phyloP scores from a whole-genome alignment of 2,329 filamentous ascomycete species.

The Monosporascus sp. region DNA sequence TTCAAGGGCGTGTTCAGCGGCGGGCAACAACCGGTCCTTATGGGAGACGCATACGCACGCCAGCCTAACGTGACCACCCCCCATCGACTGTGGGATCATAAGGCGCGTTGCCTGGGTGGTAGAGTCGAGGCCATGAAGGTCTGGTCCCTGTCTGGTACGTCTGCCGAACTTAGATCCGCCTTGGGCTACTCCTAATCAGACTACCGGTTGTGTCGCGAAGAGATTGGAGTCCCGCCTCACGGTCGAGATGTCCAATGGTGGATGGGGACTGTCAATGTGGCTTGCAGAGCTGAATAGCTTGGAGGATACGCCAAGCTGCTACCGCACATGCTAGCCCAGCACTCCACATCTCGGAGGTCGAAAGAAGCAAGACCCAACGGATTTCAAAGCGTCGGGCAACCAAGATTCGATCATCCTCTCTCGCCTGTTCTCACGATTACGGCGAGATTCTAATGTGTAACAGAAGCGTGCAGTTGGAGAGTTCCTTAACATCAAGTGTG shows the following conservation, averaged over 20 bases:
- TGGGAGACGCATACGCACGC: not conserved
- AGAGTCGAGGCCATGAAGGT: slow-evolving; percentile 3
- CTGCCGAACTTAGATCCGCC: slow-evolving; percentile 1
- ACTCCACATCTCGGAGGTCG: slow-evolving; percentile 1
- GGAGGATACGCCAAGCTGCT: slow-evolving; percentile 19
- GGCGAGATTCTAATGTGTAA: too few relatives aligned
- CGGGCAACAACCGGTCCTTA: not conserved
- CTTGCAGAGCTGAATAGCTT: slow-evolving; percentile 32
- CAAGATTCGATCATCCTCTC: too few relatives aligned
- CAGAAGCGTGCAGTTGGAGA: too few relatives aligned
- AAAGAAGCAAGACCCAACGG: too few relatives aligned
- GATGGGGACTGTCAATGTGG: slow-evolving; percentile 14
- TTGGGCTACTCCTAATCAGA: slow-evolving; percentile 17
- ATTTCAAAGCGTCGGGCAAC: too few relatives aligned
- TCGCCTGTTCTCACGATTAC: too few relatives aligned
- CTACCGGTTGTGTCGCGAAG: slow-evolving; percentile 5
- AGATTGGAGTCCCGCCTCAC: slow-evolving; percentile 22
- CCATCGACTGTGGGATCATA: slow-evolving; percentile 3
- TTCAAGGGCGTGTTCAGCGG: not conserved
- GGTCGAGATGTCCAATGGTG: slow-evolving; percentile 19
- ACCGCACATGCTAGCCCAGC: slow-evolving; percentile 17
- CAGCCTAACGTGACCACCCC: slow-evolving; percentile 1
- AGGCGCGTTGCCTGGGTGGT: slow-evolving; percentile 12
- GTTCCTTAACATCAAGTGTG: not conserved
- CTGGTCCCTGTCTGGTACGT: slow-evolving; percentile 1